Conservation (phyloP, 2,329 filamentous ascomycete species). For the Penicillium sp. region DNA sequence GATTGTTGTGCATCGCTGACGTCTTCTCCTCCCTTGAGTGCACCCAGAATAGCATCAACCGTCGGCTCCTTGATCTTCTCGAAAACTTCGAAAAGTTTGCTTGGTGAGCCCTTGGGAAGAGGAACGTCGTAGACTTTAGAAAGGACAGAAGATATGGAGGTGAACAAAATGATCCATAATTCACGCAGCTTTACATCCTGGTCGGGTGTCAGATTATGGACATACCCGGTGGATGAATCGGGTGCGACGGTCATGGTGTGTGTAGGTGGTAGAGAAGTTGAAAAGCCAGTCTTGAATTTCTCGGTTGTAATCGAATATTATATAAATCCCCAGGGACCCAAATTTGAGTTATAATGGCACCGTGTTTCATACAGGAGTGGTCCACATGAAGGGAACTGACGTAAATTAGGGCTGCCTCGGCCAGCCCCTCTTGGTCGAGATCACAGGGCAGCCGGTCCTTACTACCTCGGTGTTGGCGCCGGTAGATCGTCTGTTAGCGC, state of each 20-base stretch:
- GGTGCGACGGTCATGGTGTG: conserved; percentile 15
- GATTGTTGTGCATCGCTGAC: background rate
- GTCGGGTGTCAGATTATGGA: conserved; percentile 79
- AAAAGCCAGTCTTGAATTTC: background rate
- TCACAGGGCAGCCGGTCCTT: background rate
- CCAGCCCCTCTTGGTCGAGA: conserved; percentile 8
- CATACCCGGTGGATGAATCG: conserved; percentile 48
- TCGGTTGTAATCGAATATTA: conserved; percentile 2
- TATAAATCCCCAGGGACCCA: background rate
- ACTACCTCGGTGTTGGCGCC: conserved; percentile 16
- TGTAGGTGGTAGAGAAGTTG: background rate
- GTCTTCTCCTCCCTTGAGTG: conserved; percentile 15
- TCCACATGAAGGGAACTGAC: conserved; percentile 10
- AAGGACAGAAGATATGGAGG: conserved; percentile 22
- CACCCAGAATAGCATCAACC: conserved; percentile 24
- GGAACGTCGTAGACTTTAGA: conserved; percentile 42
- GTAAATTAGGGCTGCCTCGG: conserved; percentile 11
- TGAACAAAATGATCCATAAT: conserved; percentile 67
- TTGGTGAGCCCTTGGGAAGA: conserved; percentile 20
- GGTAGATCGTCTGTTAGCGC: conserved; percentile 4
- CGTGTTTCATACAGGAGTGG: background rate
- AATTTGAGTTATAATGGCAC: background rate
- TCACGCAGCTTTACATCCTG: conserved; percentile 85
- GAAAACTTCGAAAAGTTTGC: conserved; percentile 24
- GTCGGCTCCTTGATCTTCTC: conserved; percentile 26